phyloP scores from a whole-genome alignment of 306 rosid genomes.

The Cucumis sativus region DNA sequence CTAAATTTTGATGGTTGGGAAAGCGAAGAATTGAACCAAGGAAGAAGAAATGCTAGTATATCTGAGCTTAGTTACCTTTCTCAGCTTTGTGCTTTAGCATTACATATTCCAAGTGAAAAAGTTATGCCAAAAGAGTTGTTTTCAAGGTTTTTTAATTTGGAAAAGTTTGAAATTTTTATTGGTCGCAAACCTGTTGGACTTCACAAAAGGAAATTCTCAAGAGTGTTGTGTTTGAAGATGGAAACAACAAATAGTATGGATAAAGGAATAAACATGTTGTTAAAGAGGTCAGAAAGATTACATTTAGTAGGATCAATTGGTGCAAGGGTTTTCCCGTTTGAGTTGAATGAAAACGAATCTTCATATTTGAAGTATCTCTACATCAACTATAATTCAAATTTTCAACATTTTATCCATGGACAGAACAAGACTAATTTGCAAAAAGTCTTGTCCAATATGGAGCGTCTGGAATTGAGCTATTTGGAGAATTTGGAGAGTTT shows the following conservation, averaged over 20 bases:
- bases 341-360: background rate
- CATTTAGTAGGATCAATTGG: background rate
- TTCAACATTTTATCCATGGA: background rate
- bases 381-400: background rate
- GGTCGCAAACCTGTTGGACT: background rate
- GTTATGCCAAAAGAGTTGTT: background rate
- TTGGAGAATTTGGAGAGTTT: background rate
- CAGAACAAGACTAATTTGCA: background rate
- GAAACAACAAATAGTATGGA: background rate
- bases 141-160: background rate
- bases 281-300: conserved; percentile 2
- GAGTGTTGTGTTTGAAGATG: background rate
- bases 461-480: background rate
- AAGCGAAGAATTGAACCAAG: background rate
- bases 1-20: background rate
- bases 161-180: background rate
- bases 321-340: background rate
- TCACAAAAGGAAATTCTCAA: background rate
- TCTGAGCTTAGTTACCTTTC: background rate
- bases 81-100: background rate
- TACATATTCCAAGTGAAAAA: background rate
- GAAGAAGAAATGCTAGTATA: conserved; percentile 4
- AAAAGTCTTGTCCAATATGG: background rate
- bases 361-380: background rate
- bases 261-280: background rate